Conservation (phyloP, 106 monocot species). For the Posidonia australis region DNA sequence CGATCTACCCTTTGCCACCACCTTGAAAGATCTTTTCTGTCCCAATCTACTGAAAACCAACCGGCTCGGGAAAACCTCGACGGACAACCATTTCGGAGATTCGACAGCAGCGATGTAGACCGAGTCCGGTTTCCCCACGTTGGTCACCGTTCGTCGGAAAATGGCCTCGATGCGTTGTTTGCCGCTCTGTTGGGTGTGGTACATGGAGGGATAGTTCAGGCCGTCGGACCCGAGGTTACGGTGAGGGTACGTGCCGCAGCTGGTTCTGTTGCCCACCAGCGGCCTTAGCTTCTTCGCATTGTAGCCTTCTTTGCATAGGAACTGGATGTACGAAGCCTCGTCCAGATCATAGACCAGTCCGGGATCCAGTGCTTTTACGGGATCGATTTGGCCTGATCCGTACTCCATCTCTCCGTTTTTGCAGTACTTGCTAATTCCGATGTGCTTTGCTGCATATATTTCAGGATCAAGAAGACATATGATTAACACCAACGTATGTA, state of each 20-base stretch:
- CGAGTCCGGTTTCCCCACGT: conserved; percentile 1
- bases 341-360: conserved; percentile 16
- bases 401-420: conserved; percentile 5
- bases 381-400: conserved; percentile 12
- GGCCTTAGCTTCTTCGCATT: background rate
- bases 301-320: conserved; percentile 12
- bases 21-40: conserved; percentile 16
- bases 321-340: background rate
- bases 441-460: conserved; percentile 4
- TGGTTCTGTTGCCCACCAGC: background rate
- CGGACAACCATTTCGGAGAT: conserved; percentile 6
- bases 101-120: conserved; percentile 7
- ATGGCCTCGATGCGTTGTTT: background rate
- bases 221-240: conserved; percentile 1
- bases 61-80: conserved; percentile 6
- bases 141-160: conserved; percentile 10
- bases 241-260: background rate
- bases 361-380: conserved; percentile 1
- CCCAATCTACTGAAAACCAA: background rate
- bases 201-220: conserved; percentile 17
- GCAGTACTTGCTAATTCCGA: background rate
- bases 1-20: background rate
- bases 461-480: too few species aligned
- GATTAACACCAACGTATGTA: too few species aligned
- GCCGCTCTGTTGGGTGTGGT: background rate